Base-by-base conservation (phyloP, 306 rosid species). In the Alnus glutinosa region DNA sequence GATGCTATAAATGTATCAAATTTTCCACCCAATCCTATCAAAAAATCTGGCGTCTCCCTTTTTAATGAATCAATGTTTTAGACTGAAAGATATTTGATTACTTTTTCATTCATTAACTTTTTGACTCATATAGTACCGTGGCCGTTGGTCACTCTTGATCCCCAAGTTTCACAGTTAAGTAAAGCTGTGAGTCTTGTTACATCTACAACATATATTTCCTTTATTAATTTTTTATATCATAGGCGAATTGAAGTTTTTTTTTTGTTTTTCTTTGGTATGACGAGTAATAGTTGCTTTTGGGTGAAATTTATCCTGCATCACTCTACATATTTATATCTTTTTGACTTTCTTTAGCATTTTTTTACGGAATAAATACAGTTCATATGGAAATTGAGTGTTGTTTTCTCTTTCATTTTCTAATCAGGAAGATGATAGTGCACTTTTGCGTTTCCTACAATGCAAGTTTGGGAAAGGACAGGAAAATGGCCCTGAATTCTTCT, bases 381-480 rank as follows among this genome's bases (percentile, higher is more conserved):
- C 32, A 55, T 59, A 2, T 73, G 32, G 55, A n/a, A 58, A 16
- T 67, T 77, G 52, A 71, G 55, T 46, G 57, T 82, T 42, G 62
- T 78, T 75, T 83, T 84, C 74, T 8, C 34, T 64, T 84, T 76
- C 44, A 59, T 74, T 44, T 44, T 15, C 48, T 79, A 74, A 81
- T 79, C 94, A 92, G 98, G 98, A 91, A 86, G 98, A 95, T 83
- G 98, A 95, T 72, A 80, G 96, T 84, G 80, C 97, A 78, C 97
- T 95, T 83, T 66, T 95, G 55, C 91, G 94, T 79, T 91, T 92
- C 90, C 90, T 95, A 14, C 95, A 92, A 91, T 92, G 93, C 90
- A 91, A 92, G 82, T 93, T 95, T 79, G 98, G 98, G 55, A 95
- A 93, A 87, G 98, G 98, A 71, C 90, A 86, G 86, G 96, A 90